Evolutionary conservation across 495 filamentous ascomycete genomes (phyloP).

Genomic region (Bryoglossum gracile): DNA sequence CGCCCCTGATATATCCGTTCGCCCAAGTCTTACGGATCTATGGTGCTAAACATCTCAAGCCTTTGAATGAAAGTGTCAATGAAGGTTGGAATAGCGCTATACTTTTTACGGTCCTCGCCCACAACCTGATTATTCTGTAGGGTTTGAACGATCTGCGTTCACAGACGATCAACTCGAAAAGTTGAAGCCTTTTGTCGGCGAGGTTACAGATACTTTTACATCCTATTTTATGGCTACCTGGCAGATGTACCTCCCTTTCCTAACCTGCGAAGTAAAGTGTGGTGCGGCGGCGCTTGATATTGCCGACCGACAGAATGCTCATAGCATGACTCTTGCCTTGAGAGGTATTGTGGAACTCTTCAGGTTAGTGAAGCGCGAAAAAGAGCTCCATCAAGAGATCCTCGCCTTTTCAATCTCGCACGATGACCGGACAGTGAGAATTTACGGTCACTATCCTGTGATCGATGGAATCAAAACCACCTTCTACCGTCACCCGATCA

Average conservation of each 20-base stretch:
- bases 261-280: slow-evolving; percentile 33
- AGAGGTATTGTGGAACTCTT: too few relatives aligned
- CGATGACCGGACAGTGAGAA: slow-evolving; percentile 29
- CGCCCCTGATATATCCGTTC: slow-evolving; percentile 32
- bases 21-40: slow-evolving; percentile 27
- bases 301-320: slow-evolving; percentile 32
- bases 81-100: slow-evolving; percentile 35
- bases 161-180: slow-evolving; percentile 34
- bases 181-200: slow-evolving; percentile 32
- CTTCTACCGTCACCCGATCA: slow-evolving; percentile 25
- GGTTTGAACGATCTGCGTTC: slow-evolving; percentile 36
- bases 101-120: too few relatives aligned
- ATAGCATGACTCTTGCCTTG: slow-evolving; percentile 36
- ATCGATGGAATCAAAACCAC: slow-evolving; percentile 23
- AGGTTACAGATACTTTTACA: slow-evolving; percentile 17
- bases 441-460: slow-evolving; percentile 31
- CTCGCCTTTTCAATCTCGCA: too few relatives aligned
- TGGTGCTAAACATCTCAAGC: slow-evolving; percentile 27
- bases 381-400: too few relatives aligned
- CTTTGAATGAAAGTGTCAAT: slow-evolving; percentile 36
- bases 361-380: slow-evolving; percentile 19
- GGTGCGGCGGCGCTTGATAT: slow-evolving; percentile 29
- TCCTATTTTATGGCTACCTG: slow-evolving; percentile 33
- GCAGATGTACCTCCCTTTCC: too few relatives aligned
- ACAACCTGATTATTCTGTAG: slow-evolving; percentile 40